Evolutionary conservation across 768 basidiomycete species (phyloP), one percentile per base, ranked within the genome.

Genomic region (Nevesoporus exiguus): DNA sequence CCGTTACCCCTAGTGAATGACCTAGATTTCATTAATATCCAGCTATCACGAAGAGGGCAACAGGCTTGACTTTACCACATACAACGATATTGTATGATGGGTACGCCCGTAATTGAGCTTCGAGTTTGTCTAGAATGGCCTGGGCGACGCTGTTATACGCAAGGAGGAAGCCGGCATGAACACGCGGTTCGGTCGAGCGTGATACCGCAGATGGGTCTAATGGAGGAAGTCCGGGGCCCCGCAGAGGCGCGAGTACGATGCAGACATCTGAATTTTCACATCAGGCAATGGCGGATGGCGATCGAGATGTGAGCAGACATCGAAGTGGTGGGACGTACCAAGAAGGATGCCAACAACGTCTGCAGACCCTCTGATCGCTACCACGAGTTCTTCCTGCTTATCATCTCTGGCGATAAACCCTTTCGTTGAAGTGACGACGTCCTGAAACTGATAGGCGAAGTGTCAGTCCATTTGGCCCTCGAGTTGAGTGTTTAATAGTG

Each of bases 331-430:
- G 21, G 3, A 40, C 57, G 21, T 21, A 66, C 61, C 62, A 21
- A 62, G 52, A 42, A 65, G 55, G 39, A 64, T 4, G 5, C 33
- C 10, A 31, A 47, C 29, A 19, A 55, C 3, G 8, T 73, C 64
- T 25, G 66, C 69, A 51, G 74, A 70, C 31, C 78, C 77, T 27
- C 71, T 75, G 44, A 79, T 68, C 25, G 75, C 65, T 24, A 77
- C 64, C 17, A 79, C 56, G 40, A 79, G 64, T 54, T 79, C 77
- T 50, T 71, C 61, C 27, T 69, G 63, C 2, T 56, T 63, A 52
- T 79, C 75, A 52, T 79, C 78, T 19, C 76, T 70, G 1, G 73
- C 77, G 24, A 79, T 68, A 49, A 74, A 80, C 22, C 77, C 78
- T 64, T 74, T 74, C 2, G 73, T 72, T 22, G 71, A 68, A 14